Evolutionary conservation across 306 rosid species (phyloP), one percentile per base, ranked within the genome.

Genomic region (Glycine soja): DNA sequence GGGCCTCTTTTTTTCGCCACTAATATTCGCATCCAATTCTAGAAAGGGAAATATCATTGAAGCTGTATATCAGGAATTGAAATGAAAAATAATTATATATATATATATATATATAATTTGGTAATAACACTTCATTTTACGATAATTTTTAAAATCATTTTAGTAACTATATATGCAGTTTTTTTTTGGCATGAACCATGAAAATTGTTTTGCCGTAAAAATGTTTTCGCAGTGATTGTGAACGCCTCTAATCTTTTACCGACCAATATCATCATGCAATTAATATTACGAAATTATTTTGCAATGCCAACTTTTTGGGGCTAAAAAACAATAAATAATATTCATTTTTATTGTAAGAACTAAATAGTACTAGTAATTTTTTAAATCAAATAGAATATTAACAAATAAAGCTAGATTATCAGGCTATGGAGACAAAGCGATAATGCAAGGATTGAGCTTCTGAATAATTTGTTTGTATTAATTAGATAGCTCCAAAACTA

Each of bases 21-120:
- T 43, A 2, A 42, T 75, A 87, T 85, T 84, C 88, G 91, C 86
- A 86, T 88, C 92, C 74, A 84, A 90, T 88, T 88, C 89, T 51
- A 50, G 86, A 80, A 85, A 88, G 78, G 74, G 87, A 88, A 72
- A 79, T 70, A 40, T 83, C 77, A 77, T 57, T 48, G 48, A 82
- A 40, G 73, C 7, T 67, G 13, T 64, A 9, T 19, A 30, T 51
- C 50, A 42, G 18, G 63, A 65, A 72, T 63, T 69, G 10, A 8
- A 66, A 43, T 65, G 10, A 52, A 62, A 38, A 62, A 10, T 3
- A 42, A 7, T 9, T 52, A n/a, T 64, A 43, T 80, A 11, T 52
- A 45, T 24, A 24, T 24, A 24, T 24, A 24, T 24, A 24, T 24
- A 52, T 61, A 47, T 64, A 32, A 34, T 30, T 24, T 6, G 10